Evolutionary conservation across 345 rosid genomes (phyloP).

Genomic region (Lepidium didymum): DNA sequence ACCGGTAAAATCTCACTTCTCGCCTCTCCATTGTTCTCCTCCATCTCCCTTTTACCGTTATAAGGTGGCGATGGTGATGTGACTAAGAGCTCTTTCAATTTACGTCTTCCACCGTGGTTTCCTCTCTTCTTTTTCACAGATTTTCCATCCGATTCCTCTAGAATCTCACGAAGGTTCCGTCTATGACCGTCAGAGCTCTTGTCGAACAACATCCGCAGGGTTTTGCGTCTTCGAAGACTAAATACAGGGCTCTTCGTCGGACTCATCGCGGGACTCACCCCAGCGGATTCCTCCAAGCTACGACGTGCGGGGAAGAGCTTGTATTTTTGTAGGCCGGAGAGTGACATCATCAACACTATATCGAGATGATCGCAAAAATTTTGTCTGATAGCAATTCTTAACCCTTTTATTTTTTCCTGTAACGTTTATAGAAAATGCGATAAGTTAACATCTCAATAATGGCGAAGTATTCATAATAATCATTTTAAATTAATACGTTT

Average conservation of each 20-base stretch:
- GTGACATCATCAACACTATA: conserved; percentile 15
- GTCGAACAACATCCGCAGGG: conserved; percentile 26
- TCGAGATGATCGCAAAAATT: not conserved
- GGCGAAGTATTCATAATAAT: not conserved
- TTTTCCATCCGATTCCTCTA: conserved; percentile 18
- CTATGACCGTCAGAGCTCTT: conserved; percentile 21
- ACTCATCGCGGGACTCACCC: conserved; percentile 16
- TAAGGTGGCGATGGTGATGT: conserved; percentile 26
- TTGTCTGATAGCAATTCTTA: not conserved
- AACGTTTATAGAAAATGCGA: conserved; percentile 8
- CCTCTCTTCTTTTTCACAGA: conserved; percentile 22
- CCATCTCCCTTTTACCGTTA: not conserved
- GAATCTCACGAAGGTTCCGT: conserved; percentile 27
- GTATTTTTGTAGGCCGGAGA: conserved; percentile 22
- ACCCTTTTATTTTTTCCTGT: not conserved
- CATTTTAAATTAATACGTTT: not conserved
- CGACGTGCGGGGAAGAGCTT: conserved; percentile 25
- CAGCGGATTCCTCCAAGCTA: conserved; percentile 5
- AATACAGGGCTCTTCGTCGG: conserved; percentile 26
- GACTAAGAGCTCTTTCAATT: conserved; percentile 22
- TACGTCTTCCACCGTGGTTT: conserved; percentile 6
- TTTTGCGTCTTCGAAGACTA: conserved; percentile 27
- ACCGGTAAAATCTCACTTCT: not conserved
- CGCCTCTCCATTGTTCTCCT: no score
- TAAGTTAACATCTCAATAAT: not conserved